Percentiles rank a stretch among this genome's conserved stretches.
phyloP scores from a whole-genome alignment of 2,329 filamentous ascomycete genomes.

The Penicillium sp. region DNA sequence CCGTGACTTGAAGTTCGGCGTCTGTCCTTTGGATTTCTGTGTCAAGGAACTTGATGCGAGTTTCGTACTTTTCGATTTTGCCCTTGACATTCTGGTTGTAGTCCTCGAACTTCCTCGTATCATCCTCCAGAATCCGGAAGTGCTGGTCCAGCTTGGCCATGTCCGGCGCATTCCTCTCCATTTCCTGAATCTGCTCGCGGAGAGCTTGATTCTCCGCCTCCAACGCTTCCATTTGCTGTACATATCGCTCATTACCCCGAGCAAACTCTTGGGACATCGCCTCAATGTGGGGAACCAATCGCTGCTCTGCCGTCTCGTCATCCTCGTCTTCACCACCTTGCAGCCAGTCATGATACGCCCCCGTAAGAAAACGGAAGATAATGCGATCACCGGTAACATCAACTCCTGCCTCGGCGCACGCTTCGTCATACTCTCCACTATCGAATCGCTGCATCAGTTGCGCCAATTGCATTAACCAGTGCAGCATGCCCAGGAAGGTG shows the following conservation, averaged over 20 bases:
- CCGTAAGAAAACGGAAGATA: constrained; percentile 88
- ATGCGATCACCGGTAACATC: constrained; percentile 90
- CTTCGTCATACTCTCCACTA: constrained; percentile 79
- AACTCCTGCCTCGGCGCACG: constrained; percentile 81
- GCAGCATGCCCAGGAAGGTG: constrained; percentile 86
- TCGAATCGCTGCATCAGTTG: constrained; percentile 89
- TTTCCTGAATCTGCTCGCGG: constrained; percentile 81
- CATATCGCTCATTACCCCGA: constrained; percentile 77
- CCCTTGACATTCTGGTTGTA: constrained; percentile 85
- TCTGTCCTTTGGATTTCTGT: constrained; percentile 80
- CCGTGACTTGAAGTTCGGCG: constrained; percentile 73
- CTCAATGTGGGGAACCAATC: constrained; percentile 80
- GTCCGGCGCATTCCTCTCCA: constrained; percentile 83
- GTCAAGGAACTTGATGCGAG: constrained; percentile 76
- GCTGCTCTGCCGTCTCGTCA: constrained; percentile 77
- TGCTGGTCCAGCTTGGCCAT: constrained; percentile 82
- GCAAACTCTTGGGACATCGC: constrained; percentile 89
- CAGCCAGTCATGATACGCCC: constrained; percentile 91
- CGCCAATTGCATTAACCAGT: constrained; percentile 99
- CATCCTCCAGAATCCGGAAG: constrained; percentile 91
- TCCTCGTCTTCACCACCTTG: constrained; percentile 86
- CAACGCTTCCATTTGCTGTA: constrained; percentile 78
- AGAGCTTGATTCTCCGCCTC: constrained; percentile 83
- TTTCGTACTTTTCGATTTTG: constrained; percentile 86
- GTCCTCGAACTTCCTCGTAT: constrained; percentile 91